Conservation (phyloP, 768 basidiomycete genomes). For the Pleurotus sapidus region DNA sequence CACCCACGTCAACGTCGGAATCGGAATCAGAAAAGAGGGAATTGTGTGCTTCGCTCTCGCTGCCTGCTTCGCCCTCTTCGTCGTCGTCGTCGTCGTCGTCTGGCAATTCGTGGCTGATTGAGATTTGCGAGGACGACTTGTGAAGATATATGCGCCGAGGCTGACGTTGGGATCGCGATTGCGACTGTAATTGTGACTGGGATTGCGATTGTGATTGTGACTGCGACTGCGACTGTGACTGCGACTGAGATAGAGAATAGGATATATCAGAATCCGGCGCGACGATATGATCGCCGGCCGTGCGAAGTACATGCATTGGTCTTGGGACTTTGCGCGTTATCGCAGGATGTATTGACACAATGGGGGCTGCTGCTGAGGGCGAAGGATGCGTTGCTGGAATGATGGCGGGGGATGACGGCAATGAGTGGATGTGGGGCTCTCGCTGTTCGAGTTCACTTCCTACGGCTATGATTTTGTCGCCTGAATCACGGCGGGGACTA, state of each 20-base stretch:
- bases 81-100: not conserved
- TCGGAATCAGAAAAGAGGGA: slow-evolving; percentile 5
- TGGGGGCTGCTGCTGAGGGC: not conserved
- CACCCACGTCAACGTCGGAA: not conserved
- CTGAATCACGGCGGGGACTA: not conserved
- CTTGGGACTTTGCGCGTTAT: not conserved
- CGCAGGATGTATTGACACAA: not conserved
- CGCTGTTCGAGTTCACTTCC: not conserved
- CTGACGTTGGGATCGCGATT: not conserved
- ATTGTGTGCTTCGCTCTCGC: not conserved
- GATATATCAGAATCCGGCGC: slow-evolving; percentile 7
- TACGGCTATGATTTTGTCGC: not conserved
- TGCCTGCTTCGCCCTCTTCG: not conserved
- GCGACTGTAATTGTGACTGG: not conserved
- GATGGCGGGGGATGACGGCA: not conserved
- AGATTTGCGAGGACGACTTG: not conserved
- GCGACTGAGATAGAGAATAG: slow-evolving; percentile 22
- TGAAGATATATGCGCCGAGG: no score
- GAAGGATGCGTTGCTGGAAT: slow-evolving; percentile 1
- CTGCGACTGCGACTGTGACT: slow-evolving; percentile 33
- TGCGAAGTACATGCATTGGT: not conserved
- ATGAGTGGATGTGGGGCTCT: not conserved
- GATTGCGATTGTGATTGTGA: slow-evolving; percentile 24
- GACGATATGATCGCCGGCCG: not conserved
- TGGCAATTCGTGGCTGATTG: not conserved